These are phyloP conservation scores for Paramyrothecium sp. DNA, from an alignment of 2,329 filamentous ascomycete species.

Conservation along the genomic window DNA sequence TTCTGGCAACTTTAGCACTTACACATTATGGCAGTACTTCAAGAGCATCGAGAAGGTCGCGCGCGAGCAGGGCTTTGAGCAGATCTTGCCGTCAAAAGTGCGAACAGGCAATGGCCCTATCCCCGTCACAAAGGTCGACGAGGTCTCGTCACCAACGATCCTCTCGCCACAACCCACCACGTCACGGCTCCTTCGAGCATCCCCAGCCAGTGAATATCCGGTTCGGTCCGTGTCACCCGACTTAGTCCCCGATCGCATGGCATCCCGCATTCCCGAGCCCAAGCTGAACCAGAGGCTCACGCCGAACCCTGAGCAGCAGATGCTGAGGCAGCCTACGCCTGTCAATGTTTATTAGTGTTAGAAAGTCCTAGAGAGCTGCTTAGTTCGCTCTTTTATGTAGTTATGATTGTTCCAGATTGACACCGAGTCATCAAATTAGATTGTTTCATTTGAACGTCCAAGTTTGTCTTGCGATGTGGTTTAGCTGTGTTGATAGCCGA, in stretches of 20 bases:
- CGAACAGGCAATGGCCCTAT: slow-evolving; percentile 47
- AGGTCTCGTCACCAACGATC: slow-evolving; percentile 44
- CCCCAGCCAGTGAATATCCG: slow-evolving; percentile 54
- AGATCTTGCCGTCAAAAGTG: slow-evolving; percentile 55
- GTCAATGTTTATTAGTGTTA: background rate
- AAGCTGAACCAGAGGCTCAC: slow-evolving; percentile 43
- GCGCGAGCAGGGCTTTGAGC: slow-evolving; percentile 53
- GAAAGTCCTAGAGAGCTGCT: background rate
- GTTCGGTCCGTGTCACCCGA: slow-evolving; percentile 57
- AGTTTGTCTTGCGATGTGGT: no score
- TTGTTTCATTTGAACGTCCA: no score
- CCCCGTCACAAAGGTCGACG: slow-evolving; percentile 39
- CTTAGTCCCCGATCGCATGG: slow-evolving; percentile 62
- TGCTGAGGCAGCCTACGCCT: slow-evolving; percentile 12
- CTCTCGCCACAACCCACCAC: slow-evolving; percentile 55
- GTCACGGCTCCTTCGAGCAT: slow-evolving; percentile 51
- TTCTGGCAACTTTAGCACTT: slow-evolving; percentile 1
- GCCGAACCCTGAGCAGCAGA: slow-evolving; percentile 46
- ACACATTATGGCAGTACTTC: slow-evolving; percentile 51
- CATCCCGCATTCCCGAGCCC: slow-evolving; percentile 52
- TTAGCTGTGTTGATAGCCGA: no score
- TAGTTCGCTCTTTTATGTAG: background rate
- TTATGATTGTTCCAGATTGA: background rate
- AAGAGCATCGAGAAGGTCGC: slow-evolving; percentile 69
- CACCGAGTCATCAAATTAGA: no score